phyloP scores from a whole-genome alignment of 768 basidiomycete genomes.

The Clavulina sp. region DNA sequence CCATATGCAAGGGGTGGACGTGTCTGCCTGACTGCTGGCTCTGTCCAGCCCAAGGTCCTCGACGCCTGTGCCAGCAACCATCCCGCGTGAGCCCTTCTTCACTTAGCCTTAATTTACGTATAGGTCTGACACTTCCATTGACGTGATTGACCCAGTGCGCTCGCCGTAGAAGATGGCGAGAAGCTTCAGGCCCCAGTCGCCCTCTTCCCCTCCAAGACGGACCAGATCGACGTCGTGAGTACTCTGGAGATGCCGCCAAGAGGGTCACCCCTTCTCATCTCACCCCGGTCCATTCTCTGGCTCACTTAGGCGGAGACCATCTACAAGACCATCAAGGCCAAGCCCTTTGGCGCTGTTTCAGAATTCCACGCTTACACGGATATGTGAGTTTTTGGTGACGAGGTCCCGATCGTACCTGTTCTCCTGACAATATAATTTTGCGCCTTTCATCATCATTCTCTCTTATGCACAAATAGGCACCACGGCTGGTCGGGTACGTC shows the following conservation, averaged over 20 bases:
- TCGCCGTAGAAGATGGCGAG: background rate
- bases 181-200: slow-evolving; percentile 1
- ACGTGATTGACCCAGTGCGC: background rate
- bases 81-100: background rate
- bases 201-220: background rate
- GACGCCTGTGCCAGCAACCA: background rate
- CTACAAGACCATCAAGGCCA: background rate
- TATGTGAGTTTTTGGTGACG: background rate
- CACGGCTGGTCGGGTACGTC: background rate
- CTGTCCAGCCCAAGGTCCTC: background rate
- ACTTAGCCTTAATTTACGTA: background rate
- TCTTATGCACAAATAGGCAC: background rate
- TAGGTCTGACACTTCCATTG: background rate
- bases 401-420: background rate
- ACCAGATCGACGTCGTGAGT: slow-evolving; percentile 1
- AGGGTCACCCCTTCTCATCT: background rate
- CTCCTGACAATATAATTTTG: background rate
- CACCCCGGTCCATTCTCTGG: background rate
- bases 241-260: background rate
- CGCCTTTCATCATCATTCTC: background rate
- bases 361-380: background rate
- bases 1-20: background rate
- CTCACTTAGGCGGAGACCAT: background rate
- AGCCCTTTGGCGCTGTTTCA: background rate
- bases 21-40: background rate